Evolutionary conservation across 495 filamentous ascomycete species (phyloP).

Genomic region (Penicillium canariense): DNA sequence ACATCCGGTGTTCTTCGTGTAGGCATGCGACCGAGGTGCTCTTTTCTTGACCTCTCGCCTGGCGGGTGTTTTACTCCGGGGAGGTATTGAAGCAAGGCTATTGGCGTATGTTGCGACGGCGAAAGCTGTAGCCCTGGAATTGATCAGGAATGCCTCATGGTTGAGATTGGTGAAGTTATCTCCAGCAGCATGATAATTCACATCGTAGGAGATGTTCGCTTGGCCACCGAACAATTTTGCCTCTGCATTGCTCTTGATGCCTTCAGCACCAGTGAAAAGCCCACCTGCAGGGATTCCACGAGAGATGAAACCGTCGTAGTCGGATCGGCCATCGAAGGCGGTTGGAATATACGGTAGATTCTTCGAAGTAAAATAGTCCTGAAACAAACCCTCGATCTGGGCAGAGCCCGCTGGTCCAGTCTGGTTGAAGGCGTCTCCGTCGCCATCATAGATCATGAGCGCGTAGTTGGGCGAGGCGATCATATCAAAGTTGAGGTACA

Average conservation of each 20-base stretch:
- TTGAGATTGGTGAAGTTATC: slow-evolving; percentile 62
- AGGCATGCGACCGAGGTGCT: slow-evolving; percentile 12
- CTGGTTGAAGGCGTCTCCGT: slow-evolving; percentile 59
- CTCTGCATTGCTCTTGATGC: slow-evolving; percentile 59
- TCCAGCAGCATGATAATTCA: slow-evolving; percentile 59
- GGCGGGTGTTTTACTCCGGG: slow-evolving; percentile 6
- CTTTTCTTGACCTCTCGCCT: slow-evolving; percentile 11
- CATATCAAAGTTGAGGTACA: slow-evolving; percentile 81
- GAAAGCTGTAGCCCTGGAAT: slow-evolving; percentile 60
- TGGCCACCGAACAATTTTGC: slow-evolving; percentile 57
- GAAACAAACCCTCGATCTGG: slow-evolving; percentile 60
- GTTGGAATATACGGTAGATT: slow-evolving; percentile 46
- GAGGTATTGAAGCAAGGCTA: slow-evolving; percentile 49
- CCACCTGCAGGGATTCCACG: slow-evolving; percentile 63
- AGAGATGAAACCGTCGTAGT: slow-evolving; percentile 67
- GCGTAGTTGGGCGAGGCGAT: slow-evolving; percentile 71
- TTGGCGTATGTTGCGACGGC: slow-evolving; percentile 60
- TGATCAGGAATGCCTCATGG: slow-evolving; percentile 57
- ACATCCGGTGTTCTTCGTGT: slow-evolving; percentile 21
- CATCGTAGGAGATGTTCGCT: slow-evolving; percentile 57
- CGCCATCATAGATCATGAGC: slow-evolving; percentile 68
- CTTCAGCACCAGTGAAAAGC: slow-evolving; percentile 68
- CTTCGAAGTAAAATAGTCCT: slow-evolving; percentile 54
- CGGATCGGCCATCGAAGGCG: slow-evolving; percentile 61
- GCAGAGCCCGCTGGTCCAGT: slow-evolving; percentile 63